A percentile compares a stretch with the other conserved stretches of the same genome.
Evolutionary conservation across 805 yeast genomes (phyloP).

Genomic region (Candida adriatica): DNA sequence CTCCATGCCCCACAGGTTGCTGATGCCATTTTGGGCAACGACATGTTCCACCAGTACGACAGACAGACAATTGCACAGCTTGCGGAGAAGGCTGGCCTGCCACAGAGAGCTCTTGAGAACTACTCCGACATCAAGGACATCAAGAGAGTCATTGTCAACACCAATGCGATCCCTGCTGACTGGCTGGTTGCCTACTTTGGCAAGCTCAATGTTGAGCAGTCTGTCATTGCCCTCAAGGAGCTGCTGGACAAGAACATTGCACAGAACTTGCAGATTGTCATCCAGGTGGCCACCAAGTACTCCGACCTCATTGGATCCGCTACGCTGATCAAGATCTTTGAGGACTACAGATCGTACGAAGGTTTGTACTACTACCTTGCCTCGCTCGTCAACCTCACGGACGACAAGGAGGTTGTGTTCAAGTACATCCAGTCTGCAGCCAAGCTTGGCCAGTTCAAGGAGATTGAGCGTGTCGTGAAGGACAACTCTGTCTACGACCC

Average conservation of each 20-base stretch:
- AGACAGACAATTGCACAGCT: conserved; percentile 86
- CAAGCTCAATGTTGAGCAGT: conserved; percentile 88
- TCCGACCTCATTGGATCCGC: conserved; percentile 88
- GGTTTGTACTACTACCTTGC: conserved; percentile 93
- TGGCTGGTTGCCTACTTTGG: conserved; percentile 94
- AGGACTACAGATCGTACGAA: conserved; percentile 85
- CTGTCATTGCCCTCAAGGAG: conserved; percentile 79
- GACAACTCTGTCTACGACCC: conserved; percentile 94
- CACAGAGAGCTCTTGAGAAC: conserved; percentile 93
- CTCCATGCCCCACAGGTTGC: conserved; percentile 99
- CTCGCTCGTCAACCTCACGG: conserved; percentile 87
- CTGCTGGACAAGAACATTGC: conserved; percentile 73
- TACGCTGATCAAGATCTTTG: conserved; percentile 82
- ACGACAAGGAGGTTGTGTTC: conserved; percentile 91
- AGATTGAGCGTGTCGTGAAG: conserved; percentile 91
- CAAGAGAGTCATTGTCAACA: conserved; percentile 88
- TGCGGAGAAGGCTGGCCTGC: conserved; percentile 93
- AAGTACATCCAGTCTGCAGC: conserved; percentile 96
- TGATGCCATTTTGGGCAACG: conserved; percentile 94
- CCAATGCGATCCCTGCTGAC: conserved; percentile 78
- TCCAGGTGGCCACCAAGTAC: conserved; percentile 94
- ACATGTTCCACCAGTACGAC: conserved; percentile 93
- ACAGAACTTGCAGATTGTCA: conserved; percentile 85
- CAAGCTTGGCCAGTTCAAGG: conserved; percentile 80
- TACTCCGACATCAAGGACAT: conserved; percentile 93